Percentiles rank a stretch among this genome's conserved stretches.
phyloP scores from a whole-genome alignment of 352 stramenopile genomes.

The Halophytophthora batemanensis region DNA sequence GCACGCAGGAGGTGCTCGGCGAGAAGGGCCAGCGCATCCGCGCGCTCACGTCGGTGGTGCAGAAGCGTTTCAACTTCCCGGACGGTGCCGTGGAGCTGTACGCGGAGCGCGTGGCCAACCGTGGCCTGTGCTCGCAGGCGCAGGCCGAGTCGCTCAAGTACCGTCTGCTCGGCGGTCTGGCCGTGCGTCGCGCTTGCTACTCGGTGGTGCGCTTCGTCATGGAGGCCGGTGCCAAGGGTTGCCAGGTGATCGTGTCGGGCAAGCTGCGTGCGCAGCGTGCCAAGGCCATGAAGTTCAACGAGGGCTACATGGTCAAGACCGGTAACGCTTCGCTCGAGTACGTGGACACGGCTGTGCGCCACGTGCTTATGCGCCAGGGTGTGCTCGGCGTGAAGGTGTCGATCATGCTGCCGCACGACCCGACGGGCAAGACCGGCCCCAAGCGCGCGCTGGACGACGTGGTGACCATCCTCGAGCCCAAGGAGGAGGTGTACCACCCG shows the following conservation, averaged over 20 bases:
- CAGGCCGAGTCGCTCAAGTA: constrained; percentile 99
- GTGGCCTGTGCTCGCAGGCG: constrained; percentile 97
- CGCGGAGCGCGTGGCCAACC: constrained; percentile 98
- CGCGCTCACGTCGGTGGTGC: constrained; percentile 98
- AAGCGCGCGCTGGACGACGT: constrained; percentile 98
- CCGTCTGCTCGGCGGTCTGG: constrained; percentile 97
- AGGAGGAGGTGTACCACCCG: constrained; percentile 92
- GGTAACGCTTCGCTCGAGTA: constrained; percentile 98
- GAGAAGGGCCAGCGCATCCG: constrained; percentile 99
- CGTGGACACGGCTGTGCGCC: constrained; percentile 97
- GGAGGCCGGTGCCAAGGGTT: constrained; percentile 98
- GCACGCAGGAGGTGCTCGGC: constrained; percentile 98
- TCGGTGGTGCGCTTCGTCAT: constrained; percentile 99
- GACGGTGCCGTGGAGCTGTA: constrained; percentile 97
- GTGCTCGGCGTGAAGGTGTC: constrained; percentile 99
- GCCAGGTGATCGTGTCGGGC: constrained; percentile 98
- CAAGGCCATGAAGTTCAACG: constrained; percentile 99
- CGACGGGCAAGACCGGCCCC: constrained; percentile 95
- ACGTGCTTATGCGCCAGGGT: constrained; percentile 99
- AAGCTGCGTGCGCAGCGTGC: constrained; percentile 99
- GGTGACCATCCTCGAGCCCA: constrained; percentile 98
- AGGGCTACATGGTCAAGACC: constrained; percentile 99
- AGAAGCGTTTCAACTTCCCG: constrained; percentile 98
- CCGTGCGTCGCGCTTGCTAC: constrained; percentile 98
- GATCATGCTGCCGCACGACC: constrained; percentile 99